Evolutionary conservation across 768 basidiomycete species (phyloP), one percentile per base, ranked within the genome.

Genomic region (Boletus rex-veris): DNA sequence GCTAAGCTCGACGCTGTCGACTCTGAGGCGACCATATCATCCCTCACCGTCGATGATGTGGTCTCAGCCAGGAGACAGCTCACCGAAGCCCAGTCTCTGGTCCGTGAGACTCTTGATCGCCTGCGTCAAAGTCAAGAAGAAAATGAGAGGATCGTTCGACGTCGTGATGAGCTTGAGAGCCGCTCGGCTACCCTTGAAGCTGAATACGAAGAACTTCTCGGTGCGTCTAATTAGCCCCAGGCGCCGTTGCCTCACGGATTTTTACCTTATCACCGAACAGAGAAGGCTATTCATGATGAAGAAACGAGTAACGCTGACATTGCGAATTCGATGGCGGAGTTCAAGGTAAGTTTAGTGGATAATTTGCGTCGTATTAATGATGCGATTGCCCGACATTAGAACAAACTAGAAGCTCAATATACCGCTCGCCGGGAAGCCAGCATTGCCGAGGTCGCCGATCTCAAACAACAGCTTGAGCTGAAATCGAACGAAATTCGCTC

Each of bases 171-270:
- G 67, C 72, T 98, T 39, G 95, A 99, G 73, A 75, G 80, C 38
- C 81, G 95, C 54, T 77, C 97, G 45, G 72, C 83, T 36, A 80
- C 85, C 42, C 74, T 98, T 28, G 95, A 98, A 73, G 77, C 88
- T 4, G 97, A 98, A 65, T 98, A 98, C 63, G 97, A 99, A 72
- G 97, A 98, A 72, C 79, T 98, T 24, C 80, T 99, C 31, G 95
- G 94, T 93, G 58, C 59, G 84, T 74, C 38, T 50, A 26, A 45
- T 38, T 53, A 48, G 7, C 14, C n/a, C 18, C 33, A 28, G 53
- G 33, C 33, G 33, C 33, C 33, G 33, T 24, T 19, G 15, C 21
- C 18, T 41, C 14, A 47, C 47, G 33, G 45, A 36, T 45, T 59
- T 40, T 60, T 40, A 50, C 16, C 35, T 54, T 54, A 54, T 62